phyloP scores from a whole-genome alignment of 495 filamentous ascomycete genomes.

The Usnea hakonensis region DNA sequence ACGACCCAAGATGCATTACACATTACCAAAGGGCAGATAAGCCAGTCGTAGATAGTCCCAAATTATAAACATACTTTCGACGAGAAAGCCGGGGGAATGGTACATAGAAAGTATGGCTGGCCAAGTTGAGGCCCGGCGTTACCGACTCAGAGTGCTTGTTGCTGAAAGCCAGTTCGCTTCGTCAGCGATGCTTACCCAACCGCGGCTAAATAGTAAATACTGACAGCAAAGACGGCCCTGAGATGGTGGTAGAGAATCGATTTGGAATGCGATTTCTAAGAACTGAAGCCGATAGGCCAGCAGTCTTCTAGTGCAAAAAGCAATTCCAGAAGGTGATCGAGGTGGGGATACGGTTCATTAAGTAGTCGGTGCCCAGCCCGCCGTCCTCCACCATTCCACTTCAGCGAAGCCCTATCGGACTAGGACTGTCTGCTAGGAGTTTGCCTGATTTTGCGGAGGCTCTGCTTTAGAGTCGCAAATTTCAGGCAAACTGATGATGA shows the following conservation, averaged over 20 bases:
- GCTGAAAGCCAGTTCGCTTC: neutral
- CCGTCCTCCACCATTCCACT: neutral
- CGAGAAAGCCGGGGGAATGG: neutral
- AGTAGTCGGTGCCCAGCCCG: neutral
- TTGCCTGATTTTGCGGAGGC: neutral
- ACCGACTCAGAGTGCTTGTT: neutral
- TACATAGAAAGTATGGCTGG: neutral
- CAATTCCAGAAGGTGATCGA: neutral
- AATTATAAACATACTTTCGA: neutral
- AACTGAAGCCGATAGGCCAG: neutral
- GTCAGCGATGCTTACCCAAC: neutral
- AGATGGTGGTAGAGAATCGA: neutral
- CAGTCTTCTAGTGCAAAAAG: neutral
- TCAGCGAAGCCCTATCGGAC: neutral
- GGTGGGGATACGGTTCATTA: neutral
- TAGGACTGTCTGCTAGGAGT: neutral
- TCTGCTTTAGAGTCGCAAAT: neutral
- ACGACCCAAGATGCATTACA: neutral
- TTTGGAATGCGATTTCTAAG: neutral
- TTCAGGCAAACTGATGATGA: neutral
- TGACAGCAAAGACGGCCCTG: neutral
- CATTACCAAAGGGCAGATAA: conserved; percentile 1
- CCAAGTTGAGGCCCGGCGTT: neutral
- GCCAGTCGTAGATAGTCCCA: conserved; percentile 1
- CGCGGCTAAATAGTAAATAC: neutral